Evolutionary conservation across 768 basidiomycete genomes (phyloP).

Genomic region (Leccinum arenicola): DNA sequence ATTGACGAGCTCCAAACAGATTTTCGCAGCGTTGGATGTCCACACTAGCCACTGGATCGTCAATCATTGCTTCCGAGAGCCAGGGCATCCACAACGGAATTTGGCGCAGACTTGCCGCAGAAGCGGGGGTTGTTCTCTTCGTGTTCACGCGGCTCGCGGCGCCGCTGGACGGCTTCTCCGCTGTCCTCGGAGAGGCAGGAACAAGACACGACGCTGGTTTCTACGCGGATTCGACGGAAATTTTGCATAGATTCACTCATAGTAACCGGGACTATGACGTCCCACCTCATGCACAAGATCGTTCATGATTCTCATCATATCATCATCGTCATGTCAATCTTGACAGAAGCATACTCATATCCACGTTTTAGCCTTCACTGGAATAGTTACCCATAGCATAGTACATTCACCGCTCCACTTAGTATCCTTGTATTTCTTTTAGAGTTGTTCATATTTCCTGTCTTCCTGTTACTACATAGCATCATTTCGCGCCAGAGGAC

Average conservation of each 20-base stretch:
- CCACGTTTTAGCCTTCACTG: conserved; percentile 7
- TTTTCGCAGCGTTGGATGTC: conserved; percentile 58
- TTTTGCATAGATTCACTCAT: conserved; percentile 35
- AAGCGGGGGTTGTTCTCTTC: conserved; percentile 14
- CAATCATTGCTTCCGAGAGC: not conserved
- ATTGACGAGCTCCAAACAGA: conserved; percentile 2
- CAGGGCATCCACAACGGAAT: conserved; percentile 18
- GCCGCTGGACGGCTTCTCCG: conserved; percentile 19
- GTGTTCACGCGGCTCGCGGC: conserved; percentile 18
- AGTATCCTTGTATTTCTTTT: conserved; percentile 15
- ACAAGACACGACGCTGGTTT: conserved; percentile 13
- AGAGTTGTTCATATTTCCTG: conserved; percentile 2
- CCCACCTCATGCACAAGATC: conserved; percentile 5
- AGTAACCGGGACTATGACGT: conserved; percentile 8
- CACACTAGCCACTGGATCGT: conserved; percentile 47
- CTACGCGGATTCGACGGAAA: conserved; percentile 31
- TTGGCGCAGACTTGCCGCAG: conserved; percentile 20
- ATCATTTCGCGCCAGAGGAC: too few relatives aligned
- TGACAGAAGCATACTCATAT: conserved; percentile 20
- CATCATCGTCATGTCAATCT: not conserved
- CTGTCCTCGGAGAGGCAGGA: conserved; percentile 13
- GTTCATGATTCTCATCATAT: conserved; percentile 8
- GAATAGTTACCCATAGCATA: conserved; percentile 5
- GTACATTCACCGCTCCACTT: conserved; percentile 3
- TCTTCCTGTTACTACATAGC: not conserved